phyloP scores from a whole-genome alignment of 2,329 filamentous ascomycete genomes.

The Periconia sp. region DNA sequence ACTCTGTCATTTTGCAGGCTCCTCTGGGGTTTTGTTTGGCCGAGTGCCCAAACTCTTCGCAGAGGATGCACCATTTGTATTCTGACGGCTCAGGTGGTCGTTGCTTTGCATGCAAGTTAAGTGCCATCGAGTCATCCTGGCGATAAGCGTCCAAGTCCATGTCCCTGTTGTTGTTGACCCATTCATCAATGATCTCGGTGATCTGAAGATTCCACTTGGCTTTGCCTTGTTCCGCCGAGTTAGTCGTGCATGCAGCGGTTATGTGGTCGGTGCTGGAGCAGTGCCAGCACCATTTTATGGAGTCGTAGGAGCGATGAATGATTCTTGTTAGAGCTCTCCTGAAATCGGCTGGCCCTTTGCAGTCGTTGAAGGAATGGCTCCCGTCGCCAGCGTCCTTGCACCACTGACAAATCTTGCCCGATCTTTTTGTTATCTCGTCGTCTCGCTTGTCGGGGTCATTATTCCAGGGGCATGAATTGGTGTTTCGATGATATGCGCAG shows the following conservation, averaged over 20 bases:
- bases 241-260: conserved; percentile 2
- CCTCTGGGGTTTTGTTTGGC: background rate
- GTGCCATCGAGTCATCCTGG: conserved; percentile 1
- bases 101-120: background rate
- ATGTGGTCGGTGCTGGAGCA: conserved; percentile 7
- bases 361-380: conserved; percentile 8
- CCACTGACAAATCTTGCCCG: conserved; percentile 14
- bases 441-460: conserved; percentile 4
- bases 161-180: background rate
- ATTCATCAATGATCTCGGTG: conserved; percentile 2
- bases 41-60: conserved; percentile 13
- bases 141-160: background rate
- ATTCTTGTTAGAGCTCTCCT: background rate
- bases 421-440: background rate
- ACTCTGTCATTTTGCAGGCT: conserved; percentile 1
- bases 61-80: conserved; percentile 13
- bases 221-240: background rate
- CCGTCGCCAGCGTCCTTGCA: conserved; percentile 14
- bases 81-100: conserved; percentile 1
- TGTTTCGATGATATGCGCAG: conserved; percentile 7
- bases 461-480: conserved; percentile 8
- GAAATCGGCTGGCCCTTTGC: conserved; percentile 5
- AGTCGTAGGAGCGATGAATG: conserved; percentile 6
- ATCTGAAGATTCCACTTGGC: conserved; percentile 7
- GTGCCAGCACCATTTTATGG: conserved; percentile 15